A percentile compares a stretch with the other conserved stretches of the same genome.
These are phyloP conservation scores for Golubevia pallescens DNA, from an alignment of 1,284 basidiomycete species.

Conservation along the genomic window DNA sequence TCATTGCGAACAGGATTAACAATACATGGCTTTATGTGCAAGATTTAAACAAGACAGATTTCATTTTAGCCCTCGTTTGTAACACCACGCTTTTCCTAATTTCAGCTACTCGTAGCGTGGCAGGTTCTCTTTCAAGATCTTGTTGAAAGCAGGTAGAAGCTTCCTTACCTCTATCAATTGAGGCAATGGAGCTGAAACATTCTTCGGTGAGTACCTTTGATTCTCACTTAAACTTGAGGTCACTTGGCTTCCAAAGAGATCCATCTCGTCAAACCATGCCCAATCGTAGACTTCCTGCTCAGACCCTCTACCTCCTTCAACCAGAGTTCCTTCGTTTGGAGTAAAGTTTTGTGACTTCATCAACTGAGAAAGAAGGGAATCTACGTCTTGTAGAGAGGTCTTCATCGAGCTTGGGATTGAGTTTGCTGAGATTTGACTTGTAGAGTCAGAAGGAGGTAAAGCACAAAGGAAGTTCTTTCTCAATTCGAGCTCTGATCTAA, in stretches of 20 bases:
- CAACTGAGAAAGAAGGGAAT: conserved; percentile 42
- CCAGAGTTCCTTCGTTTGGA: conserved; percentile 21
- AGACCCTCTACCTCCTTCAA: conserved; percentile 49
- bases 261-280: conserved; percentile 45
- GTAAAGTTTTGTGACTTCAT: conserved; percentile 15
- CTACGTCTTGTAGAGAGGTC: conserved; percentile 36
- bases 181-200: conserved; percentile 3
- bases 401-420: conserved; percentile 33
- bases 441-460: conserved; percentile 26
- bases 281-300: conserved; percentile 47
- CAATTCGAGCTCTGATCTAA: conserved; percentile 56
- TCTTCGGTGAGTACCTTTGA: neutral
- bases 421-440: conserved; percentile 26
- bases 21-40: too few species aligned
- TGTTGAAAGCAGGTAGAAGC: conserved; percentile 42
- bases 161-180: conserved; percentile 20
- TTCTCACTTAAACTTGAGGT: neutral
- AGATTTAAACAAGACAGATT: too few species aligned
- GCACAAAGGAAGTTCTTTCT: conserved; percentile 50
- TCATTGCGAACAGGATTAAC: too few species aligned
- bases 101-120: conserved; percentile 52
- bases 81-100: too few species aligned
- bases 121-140: conserved; percentile 40
- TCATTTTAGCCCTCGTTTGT: too few species aligned
- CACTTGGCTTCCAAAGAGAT: conserved; percentile 45